Percentiles rank a stretch among this genome's conserved stretches.
These are phyloP conservation scores for Globisporangium parvum DNA, from an alignment of 352 stramenopile species.

Conservation along the genomic window DNA sequence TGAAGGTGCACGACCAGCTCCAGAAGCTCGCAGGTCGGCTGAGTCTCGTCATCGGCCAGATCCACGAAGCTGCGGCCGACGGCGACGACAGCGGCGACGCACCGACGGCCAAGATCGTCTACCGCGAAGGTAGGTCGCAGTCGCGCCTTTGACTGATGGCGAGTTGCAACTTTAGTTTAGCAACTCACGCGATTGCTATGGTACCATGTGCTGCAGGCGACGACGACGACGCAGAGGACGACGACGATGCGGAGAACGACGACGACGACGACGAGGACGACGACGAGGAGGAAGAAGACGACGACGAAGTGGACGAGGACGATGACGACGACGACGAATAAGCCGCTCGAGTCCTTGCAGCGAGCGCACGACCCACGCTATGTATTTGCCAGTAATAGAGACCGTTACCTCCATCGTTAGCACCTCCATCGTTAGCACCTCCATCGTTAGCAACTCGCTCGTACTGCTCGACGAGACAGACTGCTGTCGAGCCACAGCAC, in stretches of 20 bases:
- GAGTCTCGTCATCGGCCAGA: slow-evolving; percentile 78
- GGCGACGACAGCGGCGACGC: slow-evolving; percentile 26
- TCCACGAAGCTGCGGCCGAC: slow-evolving; percentile 45
- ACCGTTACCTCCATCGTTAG: background rate
- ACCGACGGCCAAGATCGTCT: slow-evolving; percentile 51
- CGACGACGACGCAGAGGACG: slow-evolving; percentile 20
- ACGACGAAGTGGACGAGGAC: slow-evolving; percentile 47
- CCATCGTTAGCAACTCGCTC: background rate
- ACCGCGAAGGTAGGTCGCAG: slow-evolving; percentile 38
- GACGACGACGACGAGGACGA: slow-evolving; percentile 31
- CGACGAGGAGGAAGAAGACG: slow-evolving; percentile 25
- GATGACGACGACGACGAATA: slow-evolving; percentile 29
- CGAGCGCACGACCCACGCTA: slow-evolving; percentile 30
- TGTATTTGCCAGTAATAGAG: slow-evolving; percentile 1
- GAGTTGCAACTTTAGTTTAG: background rate
- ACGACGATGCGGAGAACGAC: slow-evolving; percentile 15
- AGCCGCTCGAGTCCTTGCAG: slow-evolving; percentile 21
- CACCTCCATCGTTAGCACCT: no score
- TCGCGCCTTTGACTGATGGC: no score
- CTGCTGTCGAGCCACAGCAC: background rate
- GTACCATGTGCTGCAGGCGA: slow-evolving; percentile 17
- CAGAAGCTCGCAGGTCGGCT: slow-evolving; percentile 80
- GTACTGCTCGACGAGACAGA: no score
- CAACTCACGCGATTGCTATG: slow-evolving; percentile 7
- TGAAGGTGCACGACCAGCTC: slow-evolving; percentile 77